phyloP scores from a whole-genome alignment of 352 stramenopile genomes.

The Phytophthora syringae region DNA sequence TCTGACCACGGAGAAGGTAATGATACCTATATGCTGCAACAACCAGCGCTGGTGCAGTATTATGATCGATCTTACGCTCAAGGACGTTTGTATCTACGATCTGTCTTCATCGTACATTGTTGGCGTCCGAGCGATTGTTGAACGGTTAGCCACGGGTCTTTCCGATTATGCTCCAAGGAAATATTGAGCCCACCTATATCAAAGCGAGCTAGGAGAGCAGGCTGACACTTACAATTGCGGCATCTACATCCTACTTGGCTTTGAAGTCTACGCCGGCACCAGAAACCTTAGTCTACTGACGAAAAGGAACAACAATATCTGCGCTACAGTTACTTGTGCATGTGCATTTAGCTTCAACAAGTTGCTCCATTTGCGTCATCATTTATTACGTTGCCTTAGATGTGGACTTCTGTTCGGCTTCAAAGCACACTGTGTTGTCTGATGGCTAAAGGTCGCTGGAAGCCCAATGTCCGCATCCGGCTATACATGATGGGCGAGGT shows the following conservation, averaged over 20 bases:
- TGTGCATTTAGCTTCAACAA: constrained; percentile 2
- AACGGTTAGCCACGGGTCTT: background rate
- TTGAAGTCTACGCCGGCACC: background rate
- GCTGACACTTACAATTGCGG: constrained; percentile 3
- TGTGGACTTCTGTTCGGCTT: background rate
- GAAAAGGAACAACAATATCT: constrained; percentile 1
- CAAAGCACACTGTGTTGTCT: too few relatives aligned
- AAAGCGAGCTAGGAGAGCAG: background rate
- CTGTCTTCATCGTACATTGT: background rate
- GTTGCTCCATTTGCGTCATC: background rate
- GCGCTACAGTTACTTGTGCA: background rate
- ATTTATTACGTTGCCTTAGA: background rate
- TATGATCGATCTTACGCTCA: background rate
- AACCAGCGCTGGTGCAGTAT: constrained; percentile 4
- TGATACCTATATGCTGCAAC: constrained; percentile 1
- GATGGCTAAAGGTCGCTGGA: background rate
- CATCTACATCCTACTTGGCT: background rate
- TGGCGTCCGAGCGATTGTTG: background rate
- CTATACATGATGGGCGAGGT: background rate
- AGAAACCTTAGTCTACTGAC: background rate
- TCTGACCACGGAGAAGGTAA: background rate
- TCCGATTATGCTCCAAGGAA: background rate
- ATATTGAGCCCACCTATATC: background rate
- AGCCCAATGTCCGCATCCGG: background rate
- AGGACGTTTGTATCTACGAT: background rate